Percentiles rank a stretch among this genome's conserved stretches.
These are phyloP conservation scores for Apiospora koreana DNA, from an alignment of 2,329 filamentous ascomycete genomes.

Conservation along the genomic window DNA sequence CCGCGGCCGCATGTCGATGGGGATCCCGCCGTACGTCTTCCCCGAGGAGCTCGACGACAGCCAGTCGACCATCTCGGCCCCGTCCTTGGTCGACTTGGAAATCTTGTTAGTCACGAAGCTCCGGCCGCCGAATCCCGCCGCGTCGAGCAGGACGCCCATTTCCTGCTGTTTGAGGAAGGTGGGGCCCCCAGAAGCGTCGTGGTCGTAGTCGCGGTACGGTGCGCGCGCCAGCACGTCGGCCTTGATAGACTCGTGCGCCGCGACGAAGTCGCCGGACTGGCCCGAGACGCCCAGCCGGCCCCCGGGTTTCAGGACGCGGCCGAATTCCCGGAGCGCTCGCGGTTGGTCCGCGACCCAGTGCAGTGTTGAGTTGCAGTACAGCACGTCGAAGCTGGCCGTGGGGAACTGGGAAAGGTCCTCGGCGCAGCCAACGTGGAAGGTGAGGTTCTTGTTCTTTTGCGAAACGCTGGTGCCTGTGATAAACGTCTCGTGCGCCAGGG, in stretches of 20 bases:
- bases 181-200: conserved; percentile 20
- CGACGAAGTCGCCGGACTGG: conserved; percentile 23
- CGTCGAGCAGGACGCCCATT: conserved; percentile 23
- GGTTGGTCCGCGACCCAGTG: conserved; percentile 30
- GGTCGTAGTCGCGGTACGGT: conserved; percentile 24
- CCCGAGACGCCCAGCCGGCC: conserved; percentile 21
- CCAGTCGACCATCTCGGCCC: conserved; percentile 32
- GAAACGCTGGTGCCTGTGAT: conserved; percentile 5
- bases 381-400: conserved; percentile 24
- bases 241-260: conserved; percentile 24
- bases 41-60: conserved; percentile 34
- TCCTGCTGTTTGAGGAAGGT: conserved; percentile 27
- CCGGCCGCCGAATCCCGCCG: conserved; percentile 20
- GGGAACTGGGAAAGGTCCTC: conserved; percentile 28
- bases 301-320: conserved; percentile 26
- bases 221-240: conserved; percentile 27
- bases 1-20: conserved; percentile 26
- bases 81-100: conserved; percentile 23
- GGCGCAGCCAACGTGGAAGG: conserved; percentile 25
- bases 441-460: background rate
- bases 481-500: conserved; percentile 16
- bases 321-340: conserved; percentile 22
- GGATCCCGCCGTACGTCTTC: conserved; percentile 33
- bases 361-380: conserved; percentile 29
- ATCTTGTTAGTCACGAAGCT: conserved; percentile 27